A percentile compares a stretch with the other conserved stretches of the same genome.
Conservation (phyloP, 495 filamentous ascomycete genomes). For the Astrocystis sublimbata region DNA sequence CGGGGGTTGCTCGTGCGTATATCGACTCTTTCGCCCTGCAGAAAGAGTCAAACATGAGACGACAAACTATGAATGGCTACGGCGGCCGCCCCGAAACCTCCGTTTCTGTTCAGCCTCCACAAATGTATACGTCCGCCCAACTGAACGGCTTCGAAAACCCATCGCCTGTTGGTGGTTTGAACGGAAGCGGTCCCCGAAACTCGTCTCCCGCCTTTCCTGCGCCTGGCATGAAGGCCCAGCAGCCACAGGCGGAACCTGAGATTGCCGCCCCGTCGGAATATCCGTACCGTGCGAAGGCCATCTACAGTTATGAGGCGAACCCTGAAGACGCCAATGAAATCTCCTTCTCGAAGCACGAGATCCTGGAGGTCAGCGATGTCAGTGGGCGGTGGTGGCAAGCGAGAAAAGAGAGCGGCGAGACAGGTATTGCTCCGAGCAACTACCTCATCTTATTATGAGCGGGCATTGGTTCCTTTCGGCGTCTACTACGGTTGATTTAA, state of each 20-base stretch:
- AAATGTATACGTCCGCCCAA: conserved; percentile 97
- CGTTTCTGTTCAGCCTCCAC: conserved; percentile 72
- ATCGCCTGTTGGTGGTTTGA: conserved; percentile 80
- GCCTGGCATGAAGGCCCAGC: conserved; percentile 33
- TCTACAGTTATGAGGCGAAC: conserved; percentile 98
- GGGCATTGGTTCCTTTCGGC: conserved; percentile 11
- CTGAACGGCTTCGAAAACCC: conserved; percentile 95
- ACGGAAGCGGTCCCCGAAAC: conserved; percentile 40
- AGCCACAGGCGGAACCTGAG: conserved; percentile 54
- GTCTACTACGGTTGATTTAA: conserved; percentile 30
- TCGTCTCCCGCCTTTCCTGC: conserved; percentile 42
- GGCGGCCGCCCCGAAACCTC: conserved; percentile 77
- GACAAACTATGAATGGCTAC: conserved; percentile 69
- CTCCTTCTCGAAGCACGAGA: conserved; percentile 93
- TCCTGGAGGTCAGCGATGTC: conserved; percentile 95
- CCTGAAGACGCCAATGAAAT: conserved; percentile 98
- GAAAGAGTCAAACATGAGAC: conserved; percentile 71
- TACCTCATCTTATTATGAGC: conserved; percentile 92
- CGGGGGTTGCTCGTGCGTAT: conserved; percentile 83
- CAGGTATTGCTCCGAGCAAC: conserved; percentile 96
- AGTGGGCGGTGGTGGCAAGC: conserved; percentile 99
- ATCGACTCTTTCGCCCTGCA: conserved; percentile 94
- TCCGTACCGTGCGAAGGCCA: conserved; percentile 95
- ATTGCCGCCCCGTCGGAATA: conserved; percentile 86
- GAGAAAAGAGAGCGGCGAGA: conserved; percentile 90